Evolutionary conservation across 2,329 filamentous ascomycete genomes (phyloP), one percentile per base, ranked within the genome.

Genomic region (Monosporascus sp.): DNA sequence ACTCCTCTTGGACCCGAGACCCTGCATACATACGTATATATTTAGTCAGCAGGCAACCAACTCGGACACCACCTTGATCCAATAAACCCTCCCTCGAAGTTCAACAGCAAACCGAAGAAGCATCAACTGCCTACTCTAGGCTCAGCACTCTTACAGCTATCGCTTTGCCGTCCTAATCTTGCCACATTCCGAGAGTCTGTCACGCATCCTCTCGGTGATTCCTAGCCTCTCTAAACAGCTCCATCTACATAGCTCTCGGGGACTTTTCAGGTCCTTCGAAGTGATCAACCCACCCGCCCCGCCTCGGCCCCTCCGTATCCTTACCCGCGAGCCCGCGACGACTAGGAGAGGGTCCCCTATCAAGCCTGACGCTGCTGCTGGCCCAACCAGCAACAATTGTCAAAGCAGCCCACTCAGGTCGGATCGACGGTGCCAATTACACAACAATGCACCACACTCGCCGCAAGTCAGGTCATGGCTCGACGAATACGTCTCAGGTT

Each of bases 401-500:
- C 48, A 37, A 22, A 50, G 46, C 48, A 54, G 50, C 54, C 52
- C 52, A 59, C 41, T 51, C 55, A 47, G 58, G 36, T 39, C 53
- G 49, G 51, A 49, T 50, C 51, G 45, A 55, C 50, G 54, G 57
- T 55, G 49, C 60, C 62, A 64, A 61, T 63, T 53, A 60, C 50
- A 54, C 20, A 60, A 55, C 66, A 60, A 83, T 83, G 80, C 78
- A 81, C 68, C 80, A 83, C 67, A 75, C 74, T 54, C 77, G 80
- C 62, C 76, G 77, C 65, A 81, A 76, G 70, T 83, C 81, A 46
- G 79, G 80, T 56, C 77, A 80, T 69, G 72, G 68, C 62, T 74
- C 75, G 55, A 71, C 73, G 55, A 79, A 79, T 67, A 74, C 76
- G 44, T 81, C 80, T 51, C 73, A 73, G 68, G 81, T 79, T 43